These are phyloP conservation scores for Apiospora rasikravindrae DNA, from an alignment of 2,329 filamentous ascomycete species.

Conservation along the genomic window DNA sequence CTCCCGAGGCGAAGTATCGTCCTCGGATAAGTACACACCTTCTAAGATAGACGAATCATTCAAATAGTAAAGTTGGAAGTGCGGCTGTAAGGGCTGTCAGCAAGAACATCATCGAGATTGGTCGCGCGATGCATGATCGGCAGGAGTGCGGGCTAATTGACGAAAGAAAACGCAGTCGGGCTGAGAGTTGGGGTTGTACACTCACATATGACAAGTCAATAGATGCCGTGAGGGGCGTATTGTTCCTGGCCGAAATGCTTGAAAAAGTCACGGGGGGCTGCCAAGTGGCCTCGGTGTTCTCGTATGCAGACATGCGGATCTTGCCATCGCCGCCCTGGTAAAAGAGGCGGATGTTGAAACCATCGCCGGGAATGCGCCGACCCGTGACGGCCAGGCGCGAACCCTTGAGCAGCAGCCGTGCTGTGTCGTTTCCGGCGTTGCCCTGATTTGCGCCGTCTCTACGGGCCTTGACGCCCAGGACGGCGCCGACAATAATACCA, in stretches of 20 bases:
- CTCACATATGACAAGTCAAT: constrained; percentile 23
- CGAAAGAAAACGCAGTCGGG: background rate
- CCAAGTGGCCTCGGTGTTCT: constrained; percentile 24
- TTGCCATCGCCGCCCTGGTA: constrained; percentile 30
- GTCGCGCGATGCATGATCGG: background rate
- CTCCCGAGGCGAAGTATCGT: constrained; percentile 26
- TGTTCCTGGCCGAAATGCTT: constrained; percentile 24
- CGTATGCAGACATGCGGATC: constrained; percentile 28
- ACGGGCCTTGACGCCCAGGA: constrained; percentile 20
- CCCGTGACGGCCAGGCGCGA: constrained; percentile 26
- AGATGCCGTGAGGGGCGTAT: constrained; percentile 26
- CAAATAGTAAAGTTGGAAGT: constrained; percentile 28
- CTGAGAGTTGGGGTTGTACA: constrained; percentile 3
- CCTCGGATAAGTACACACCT: constrained; percentile 27
- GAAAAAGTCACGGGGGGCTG: constrained; percentile 24
- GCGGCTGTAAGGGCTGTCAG: constrained; percentile 18
- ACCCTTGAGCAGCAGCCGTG: background rate
- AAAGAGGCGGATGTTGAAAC: constrained; percentile 29
- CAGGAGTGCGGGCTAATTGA: background rate
- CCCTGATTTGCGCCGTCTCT: background rate
- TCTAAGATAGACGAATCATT: constrained; percentile 25
- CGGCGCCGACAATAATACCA: constrained; percentile 18
- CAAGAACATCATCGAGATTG: background rate
- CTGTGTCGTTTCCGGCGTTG: constrained; percentile 9
- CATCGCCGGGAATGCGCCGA: constrained; percentile 25